A percentile compares a stretch with the other conserved stretches of the same genome.
These are phyloP conservation scores for Hypsizygus marmoreus DNA, from an alignment of 768 basidiomycete species.

Conservation along the genomic window DNA sequence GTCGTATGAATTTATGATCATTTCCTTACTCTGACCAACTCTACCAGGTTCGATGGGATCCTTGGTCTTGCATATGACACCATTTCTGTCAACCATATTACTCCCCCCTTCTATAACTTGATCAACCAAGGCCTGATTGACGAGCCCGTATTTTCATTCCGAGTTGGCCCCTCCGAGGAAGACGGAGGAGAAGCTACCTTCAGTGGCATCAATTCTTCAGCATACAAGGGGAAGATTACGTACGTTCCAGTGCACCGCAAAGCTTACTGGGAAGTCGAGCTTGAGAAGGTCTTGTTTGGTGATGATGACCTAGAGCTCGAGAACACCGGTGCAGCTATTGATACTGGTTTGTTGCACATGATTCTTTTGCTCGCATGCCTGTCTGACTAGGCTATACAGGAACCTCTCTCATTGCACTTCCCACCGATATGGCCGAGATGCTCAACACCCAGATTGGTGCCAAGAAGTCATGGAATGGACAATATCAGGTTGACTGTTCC, in stretches of 20 bases:
- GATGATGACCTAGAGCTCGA: slow-evolving; percentile 87
- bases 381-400: slow-evolving; percentile 65
- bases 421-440: slow-evolving; percentile 96
- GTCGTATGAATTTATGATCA: too few species aligned
- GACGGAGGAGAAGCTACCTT: slow-evolving; percentile 93
- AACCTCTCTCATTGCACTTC: slow-evolving; percentile 92
- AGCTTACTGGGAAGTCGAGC: slow-evolving; percentile 98
- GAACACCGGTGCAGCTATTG: slow-evolving; percentile 91
- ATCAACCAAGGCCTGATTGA: slow-evolving; percentile 80
- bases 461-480: slow-evolving; percentile 93
- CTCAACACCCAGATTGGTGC: slow-evolving; percentile 95
- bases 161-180: slow-evolving; percentile 79
- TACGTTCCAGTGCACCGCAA: slow-evolving; percentile 93
- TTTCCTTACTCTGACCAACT: too few species aligned
- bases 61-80: slow-evolving; percentile 94
- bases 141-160: slow-evolving; percentile 91
- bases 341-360: slow-evolving; percentile 58
- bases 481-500: slow-evolving; percentile 88
- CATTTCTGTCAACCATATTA: slow-evolving; percentile 90
- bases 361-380: background rate
- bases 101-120: slow-evolving; percentile 95
- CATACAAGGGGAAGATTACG: slow-evolving; percentile 77
- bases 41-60: slow-evolving; percentile 87
- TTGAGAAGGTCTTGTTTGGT: slow-evolving; percentile 84
- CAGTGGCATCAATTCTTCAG: slow-evolving; percentile 79